Evolutionary conservation across 495 filamentous ascomycete genomes (phyloP), one percentile per base, ranked within the genome.

Genomic region (Xylaria sp.): DNA sequence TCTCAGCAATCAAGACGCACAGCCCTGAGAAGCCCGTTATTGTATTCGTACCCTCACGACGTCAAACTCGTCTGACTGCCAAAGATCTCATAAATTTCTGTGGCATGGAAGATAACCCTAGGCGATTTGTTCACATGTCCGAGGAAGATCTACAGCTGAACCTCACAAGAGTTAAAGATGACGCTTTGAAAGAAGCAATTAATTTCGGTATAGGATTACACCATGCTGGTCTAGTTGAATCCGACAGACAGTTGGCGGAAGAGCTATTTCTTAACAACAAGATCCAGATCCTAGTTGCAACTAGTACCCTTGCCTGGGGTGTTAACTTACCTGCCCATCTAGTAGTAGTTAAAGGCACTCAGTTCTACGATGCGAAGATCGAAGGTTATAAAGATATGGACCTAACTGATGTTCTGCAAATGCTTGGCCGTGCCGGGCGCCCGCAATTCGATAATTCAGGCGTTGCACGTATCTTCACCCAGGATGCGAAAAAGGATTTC

Each of bases 381-480:
- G 97, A 97, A 80, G 96, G 93, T 0, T 99, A 99, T 80, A 94
- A 93, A 73, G 96, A 99, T 81, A 98, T 98, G 97, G 97, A 99
- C 80, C 83, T 99, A 66, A 99, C 96, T 0, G 96, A 99, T 83
- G 96, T 99, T 53, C 85, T 99, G 69, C 96, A 99, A 81, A 99
- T 99, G 96, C 85, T 99, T 33, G 96, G 96, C 68, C 91, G 96
- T 80, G 96, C 96, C 24, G 96, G 96, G 17, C 91, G 96, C 67
- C 96, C 96, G 17, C 96, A 99, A 78, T 99, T 99, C 78, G 96
- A 99, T 76, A 90, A 90, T 58, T 96, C 94, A 0, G 96, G 97
- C 72, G 95, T 98, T 73, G 96, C 97, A 12, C 89, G 94, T 37
- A 98, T 99, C 73, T 97, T 98, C 80, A 98, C 97, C 0, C 94